These are phyloP conservation scores for Acanthamoeba culbertsoni DNA, from an alignment of 208 protist genomes.

Conservation along the genomic window DNA sequence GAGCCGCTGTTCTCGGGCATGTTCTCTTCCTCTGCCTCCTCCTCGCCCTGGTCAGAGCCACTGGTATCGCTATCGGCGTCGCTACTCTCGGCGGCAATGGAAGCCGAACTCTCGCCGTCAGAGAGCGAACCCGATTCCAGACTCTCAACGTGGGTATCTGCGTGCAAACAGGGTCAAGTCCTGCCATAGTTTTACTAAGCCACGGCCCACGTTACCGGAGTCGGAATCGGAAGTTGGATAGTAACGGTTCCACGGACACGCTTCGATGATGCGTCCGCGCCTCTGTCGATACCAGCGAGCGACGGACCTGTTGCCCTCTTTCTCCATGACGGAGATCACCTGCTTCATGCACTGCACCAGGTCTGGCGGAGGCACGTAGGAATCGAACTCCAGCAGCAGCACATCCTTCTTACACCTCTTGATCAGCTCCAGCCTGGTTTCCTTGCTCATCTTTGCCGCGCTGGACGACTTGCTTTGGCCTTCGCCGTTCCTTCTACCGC, in stretches of 20 bases:
- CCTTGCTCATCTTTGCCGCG: background rate
- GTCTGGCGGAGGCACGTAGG: background rate
- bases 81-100: too few relatives aligned
- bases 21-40: too few relatives aligned
- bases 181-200: background rate
- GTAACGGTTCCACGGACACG: constrained; percentile 7
- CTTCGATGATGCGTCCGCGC: background rate
- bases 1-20: too few relatives aligned
- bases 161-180: background rate
- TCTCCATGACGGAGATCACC: background rate
- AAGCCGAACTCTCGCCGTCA: too few relatives aligned
- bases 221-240: background rate
- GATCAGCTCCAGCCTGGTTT: background rate
- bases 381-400: background rate
- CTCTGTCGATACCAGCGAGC: background rate
- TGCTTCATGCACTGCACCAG: background rate
- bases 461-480: background rate
- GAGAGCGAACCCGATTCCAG: background rate
- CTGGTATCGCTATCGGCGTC: background rate
- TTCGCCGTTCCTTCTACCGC: background rate
- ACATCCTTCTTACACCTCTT: background rate
- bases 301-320: background rate
- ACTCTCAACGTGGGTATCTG: background rate
- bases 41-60: too few relatives aligned
- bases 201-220: background rate